Evolutionary conservation across 225 moss, liverwort and hornwort genomes (phyloP).

Genomic region (Pseudisothecium myosuroides): DNA sequence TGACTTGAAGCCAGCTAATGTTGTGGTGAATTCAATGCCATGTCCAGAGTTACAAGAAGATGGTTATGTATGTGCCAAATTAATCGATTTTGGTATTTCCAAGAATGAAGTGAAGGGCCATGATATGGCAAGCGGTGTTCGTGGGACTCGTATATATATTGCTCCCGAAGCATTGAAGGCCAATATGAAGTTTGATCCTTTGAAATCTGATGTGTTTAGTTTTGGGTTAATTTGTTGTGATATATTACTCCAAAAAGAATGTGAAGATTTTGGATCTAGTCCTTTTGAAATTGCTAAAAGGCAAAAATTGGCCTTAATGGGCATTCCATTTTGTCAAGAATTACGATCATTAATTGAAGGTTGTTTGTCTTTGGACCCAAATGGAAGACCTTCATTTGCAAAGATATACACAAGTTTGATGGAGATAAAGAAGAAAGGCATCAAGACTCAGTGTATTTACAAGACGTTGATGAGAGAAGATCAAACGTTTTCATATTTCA

Average conservation of each 20-base stretch:
- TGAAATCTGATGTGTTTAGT: neutral
- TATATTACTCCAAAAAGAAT: neutral
- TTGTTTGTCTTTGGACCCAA: neutral
- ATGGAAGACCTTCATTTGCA: neutral
- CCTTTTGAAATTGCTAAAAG: neutral
- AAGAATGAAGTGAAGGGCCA: neutral
- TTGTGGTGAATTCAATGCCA: neutral
- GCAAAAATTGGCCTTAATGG: neutral
- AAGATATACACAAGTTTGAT: neutral
- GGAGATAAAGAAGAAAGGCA: neutral
- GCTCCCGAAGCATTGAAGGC: neutral
- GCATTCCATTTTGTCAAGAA: neutral
- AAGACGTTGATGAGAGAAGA: neutral
- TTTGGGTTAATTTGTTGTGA: neutral
- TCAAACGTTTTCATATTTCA: neutral
- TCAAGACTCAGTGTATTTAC: neutral
- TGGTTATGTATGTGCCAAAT: neutral
- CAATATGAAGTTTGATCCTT: neutral
- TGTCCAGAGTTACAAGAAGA: neutral
- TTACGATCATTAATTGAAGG: neutral
- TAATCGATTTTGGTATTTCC: neutral
- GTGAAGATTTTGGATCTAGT: rapidly evolving
- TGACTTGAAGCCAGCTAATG: neutral
- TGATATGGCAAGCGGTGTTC: neutral
- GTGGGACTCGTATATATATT: neutral